Base-by-base conservation (phyloP, 1,284 basidiomycete species). In the Cystobasidiaceae sp. region DNA sequence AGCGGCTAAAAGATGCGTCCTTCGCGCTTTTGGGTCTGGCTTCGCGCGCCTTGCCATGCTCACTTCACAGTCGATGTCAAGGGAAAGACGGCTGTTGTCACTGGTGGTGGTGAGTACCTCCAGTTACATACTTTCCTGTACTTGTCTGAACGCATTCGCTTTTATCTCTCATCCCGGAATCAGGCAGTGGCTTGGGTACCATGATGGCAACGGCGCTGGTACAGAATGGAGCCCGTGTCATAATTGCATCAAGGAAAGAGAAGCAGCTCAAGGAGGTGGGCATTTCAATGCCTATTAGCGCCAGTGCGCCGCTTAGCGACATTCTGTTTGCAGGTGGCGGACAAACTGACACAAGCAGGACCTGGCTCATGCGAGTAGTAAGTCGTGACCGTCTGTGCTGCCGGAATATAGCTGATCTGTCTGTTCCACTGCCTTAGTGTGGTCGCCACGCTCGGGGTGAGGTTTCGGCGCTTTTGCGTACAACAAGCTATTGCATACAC, bases 241-340 rank as follows among this genome's bases (percentile, higher is more conserved):
- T 92, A 78, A 91, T 93, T 71, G 90, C 91, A 8, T 86, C 87
- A 2, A 81, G 89, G 52, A 91, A 91, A 73, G 86, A 88, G 76
- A 77, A 80, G 27, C 85, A 88, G 70, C 81, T 93, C 62, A 83
- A 88, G 76, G 83, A 87, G 79, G 75, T 75, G 5, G 71, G 50
- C n/a, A n/a, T n/a, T n/a, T n/a, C n/a, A n/a, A n/a, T 13, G 39
- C 32, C 33, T n/a, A n/a, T 9, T 62, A 13, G 55, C 2, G 21
- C 6, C 8, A 34, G 3, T 41, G 21, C 57, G 21, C 27, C 19
- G 21, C 17, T n/a, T 32, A 11, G 50, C 30, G 28, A n/a, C n/a
- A n/a, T n/a, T n/a, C n/a, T n/a, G 25, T 39, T 32, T 25, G 4
- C 8, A 70, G 64, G 88, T 86, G 54, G 80, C 71, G 21, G 66